Percentiles rank a stretch among this genome's conserved stretches.
Evolutionary conservation across 768 basidiomycete species (phyloP).

Genomic region (Suillus clintonianus): DNA sequence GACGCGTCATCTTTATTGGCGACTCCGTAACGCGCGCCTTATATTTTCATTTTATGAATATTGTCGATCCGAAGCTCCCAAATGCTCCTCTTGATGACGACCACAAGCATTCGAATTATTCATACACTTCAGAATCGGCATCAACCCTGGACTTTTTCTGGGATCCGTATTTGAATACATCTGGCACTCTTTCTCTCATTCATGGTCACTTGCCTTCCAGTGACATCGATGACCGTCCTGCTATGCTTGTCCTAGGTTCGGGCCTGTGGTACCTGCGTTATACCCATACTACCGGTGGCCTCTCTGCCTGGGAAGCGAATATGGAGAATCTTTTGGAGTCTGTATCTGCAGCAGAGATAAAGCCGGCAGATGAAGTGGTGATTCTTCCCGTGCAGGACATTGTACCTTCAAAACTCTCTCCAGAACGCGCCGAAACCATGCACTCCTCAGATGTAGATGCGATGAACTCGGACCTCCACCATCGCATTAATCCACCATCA

Average conservation of each 20-base stretch:
- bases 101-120: constrained; percentile 70
- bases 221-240: constrained; percentile 39
- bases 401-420: constrained; percentile 62
- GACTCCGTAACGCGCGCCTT: constrained; percentile 82
- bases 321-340: constrained; percentile 65
- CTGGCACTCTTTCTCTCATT: constrained; percentile 52
- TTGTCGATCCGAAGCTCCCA: constrained; percentile 60
- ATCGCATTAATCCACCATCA: constrained; percentile 53
- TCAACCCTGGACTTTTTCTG: constrained; percentile 65
- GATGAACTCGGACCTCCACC: constrained; percentile 86
- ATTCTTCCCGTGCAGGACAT: constrained; percentile 79
- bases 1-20: constrained; percentile 75
- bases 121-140: constrained; percentile 45
- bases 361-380: constrained; percentile 71
- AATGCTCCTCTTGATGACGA: constrained; percentile 52
- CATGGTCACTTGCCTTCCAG: constrained; percentile 10
- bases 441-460: constrained; percentile 79
- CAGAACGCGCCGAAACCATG: constrained; percentile 67
- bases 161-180: constrained; percentile 87
- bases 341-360: constrained; percentile 37
- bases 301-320: constrained; percentile 75
- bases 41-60: constrained; percentile 72
- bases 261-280: constrained; percentile 91
- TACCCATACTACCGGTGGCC: constrained; percentile 66
- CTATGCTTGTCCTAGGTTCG: constrained; percentile 79